Conservation (phyloP, 805 yeast genomes). For the Suhomyces faveliae region DNA sequence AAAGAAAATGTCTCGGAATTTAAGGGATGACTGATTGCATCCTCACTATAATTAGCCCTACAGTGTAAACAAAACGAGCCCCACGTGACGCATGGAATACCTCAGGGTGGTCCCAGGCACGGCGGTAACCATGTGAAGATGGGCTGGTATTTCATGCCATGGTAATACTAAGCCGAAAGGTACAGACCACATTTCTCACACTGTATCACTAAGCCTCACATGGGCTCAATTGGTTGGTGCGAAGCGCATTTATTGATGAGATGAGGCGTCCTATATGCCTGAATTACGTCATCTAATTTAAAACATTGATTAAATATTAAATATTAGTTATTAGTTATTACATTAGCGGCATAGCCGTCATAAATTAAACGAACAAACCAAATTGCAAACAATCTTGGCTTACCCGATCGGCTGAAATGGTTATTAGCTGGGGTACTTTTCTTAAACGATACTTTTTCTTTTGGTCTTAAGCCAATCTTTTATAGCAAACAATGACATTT, state of each 20-base stretch:
- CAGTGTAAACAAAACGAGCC: neutral
- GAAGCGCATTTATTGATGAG: neutral
- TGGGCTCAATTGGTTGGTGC: neutral
- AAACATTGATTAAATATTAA: neutral
- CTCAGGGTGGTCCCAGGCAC: neutral
- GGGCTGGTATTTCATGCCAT: neutral
- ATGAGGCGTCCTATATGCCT: too few relatives aligned
- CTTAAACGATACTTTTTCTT: neutral
- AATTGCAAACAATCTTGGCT: neutral
- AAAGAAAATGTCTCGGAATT: neutral
- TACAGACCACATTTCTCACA: neutral
- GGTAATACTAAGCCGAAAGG: neutral
- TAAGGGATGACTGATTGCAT: neutral
- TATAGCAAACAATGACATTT: conserved; percentile 64
- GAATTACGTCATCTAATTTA: too few relatives aligned
- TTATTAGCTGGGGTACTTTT: neutral
- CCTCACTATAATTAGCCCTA: neutral
- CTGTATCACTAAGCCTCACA: neutral
- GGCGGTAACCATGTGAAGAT: neutral
- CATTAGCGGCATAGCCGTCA: neutral
- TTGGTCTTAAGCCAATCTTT: conserved; percentile 46
- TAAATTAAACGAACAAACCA: neutral
- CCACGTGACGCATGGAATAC: neutral
- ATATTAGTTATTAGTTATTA: neutral
- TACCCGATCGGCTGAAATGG: neutral